Percentiles rank a stretch among this genome's conserved stretches.
phyloP scores from a whole-genome alignment of 2,329 filamentous ascomycete genomes.

The Penicillium rolfsii region DNA sequence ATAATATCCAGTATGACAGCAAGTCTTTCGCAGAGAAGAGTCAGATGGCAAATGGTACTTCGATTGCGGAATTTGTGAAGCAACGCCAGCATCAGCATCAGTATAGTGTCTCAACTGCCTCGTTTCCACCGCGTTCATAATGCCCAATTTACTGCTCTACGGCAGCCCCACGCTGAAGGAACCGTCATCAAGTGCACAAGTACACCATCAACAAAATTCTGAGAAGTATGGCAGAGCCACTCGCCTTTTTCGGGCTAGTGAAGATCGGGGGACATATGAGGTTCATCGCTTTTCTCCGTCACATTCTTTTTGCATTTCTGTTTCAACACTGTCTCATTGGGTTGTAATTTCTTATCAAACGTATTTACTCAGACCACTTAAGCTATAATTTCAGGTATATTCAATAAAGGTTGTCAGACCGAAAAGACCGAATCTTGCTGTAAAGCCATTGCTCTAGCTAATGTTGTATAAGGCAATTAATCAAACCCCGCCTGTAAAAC shows the following conservation, averaged over 20 bases:
- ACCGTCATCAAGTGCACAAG: too few relatives aligned
- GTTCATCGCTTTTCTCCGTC: not conserved
- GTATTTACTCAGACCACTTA: conserved; percentile 7
- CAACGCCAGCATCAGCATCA: conserved; percentile 14
- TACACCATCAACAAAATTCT: not conserved
- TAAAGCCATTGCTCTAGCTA: conserved; percentile 3
- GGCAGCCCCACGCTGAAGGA: too few relatives aligned
- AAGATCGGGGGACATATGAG: not conserved
- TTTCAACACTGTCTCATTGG: conserved; percentile 6
- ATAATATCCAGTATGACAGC: conserved; percentile 13
- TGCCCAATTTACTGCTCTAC: not conserved
- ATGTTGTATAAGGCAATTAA: conserved; percentile 3
- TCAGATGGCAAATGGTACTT: conserved; percentile 6
- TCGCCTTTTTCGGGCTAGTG: conserved; percentile 2
- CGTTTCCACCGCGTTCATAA: conserved; percentile 8
- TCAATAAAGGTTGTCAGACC: not conserved
- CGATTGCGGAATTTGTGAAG: conserved; percentile 15
- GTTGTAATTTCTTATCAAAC: not conserved
- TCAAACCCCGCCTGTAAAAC: not conserved
- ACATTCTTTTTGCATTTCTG: not conserved
- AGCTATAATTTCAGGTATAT: conserved; percentile 7
- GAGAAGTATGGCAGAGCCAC: not conserved
- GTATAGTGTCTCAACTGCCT: conserved; percentile 9
- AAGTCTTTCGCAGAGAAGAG: conserved; percentile 23
- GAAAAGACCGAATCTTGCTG: not conserved